Base-by-base conservation (phyloP, 768 basidiomycete genomes). In the Russula ochroleuca region DNA sequence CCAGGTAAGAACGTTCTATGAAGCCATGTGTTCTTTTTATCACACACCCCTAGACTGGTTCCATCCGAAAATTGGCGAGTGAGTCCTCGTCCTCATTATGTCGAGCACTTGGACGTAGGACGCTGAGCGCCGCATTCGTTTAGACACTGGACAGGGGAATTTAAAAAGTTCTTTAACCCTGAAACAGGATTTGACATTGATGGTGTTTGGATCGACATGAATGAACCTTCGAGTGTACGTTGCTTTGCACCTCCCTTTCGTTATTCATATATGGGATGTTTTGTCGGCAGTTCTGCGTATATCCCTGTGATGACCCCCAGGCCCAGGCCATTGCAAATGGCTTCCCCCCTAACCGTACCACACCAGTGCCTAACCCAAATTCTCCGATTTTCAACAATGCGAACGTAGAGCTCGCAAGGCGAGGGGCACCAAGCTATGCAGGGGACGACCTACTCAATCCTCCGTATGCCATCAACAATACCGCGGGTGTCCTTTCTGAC, bases 201-300 rank as follows among this genome's bases (percentile, higher is more conserved):
- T 65, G 87, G 86, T 11, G 80, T 80, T 19, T 89, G 87, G 88
- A 87, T 88, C 28, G 85, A 87, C 67, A 87, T 86, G 86, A 88
- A 89, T 70, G 87, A 88, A 64, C 87, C 87, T 7, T 72, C 85
- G 3, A 88, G 80, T 63, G 86, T 87, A 67, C 28, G 81, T 31
- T 23, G 28, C 10, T 35, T 28, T 9, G 17, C 37, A 14, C 14
- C 10, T 41, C 9, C 13, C 37, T 31, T 21, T 35, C n/a, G 2
- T 23, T 13, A 2, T 41, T 10, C 25, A 45, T 25, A 33, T 8
- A 25, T 33, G 23, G 14, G 19, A 9, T 28, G 11, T 51, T 28
- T 54, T n/a, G 33, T 48, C 50, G 45, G 17, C 7, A 86, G 84
- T 87, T 88, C 75, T 88, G 86, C 74, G 74, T 77, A 48, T 75